Conservation (phyloP, 345 rosid genomes). For the Passiflora organensis region DNA sequence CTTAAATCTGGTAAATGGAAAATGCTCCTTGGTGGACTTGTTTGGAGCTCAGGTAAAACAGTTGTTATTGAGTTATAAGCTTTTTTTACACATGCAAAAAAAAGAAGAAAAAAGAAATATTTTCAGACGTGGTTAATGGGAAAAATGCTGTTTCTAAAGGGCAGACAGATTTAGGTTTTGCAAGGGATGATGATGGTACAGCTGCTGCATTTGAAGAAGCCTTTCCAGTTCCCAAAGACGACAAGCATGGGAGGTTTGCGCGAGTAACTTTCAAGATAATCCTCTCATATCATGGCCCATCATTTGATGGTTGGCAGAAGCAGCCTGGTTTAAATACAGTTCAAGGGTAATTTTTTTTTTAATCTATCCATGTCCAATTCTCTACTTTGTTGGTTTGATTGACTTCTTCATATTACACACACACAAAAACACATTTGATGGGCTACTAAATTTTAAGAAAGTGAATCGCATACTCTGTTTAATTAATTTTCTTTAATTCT, state of each 20-base stretch:
- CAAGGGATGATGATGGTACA: constrained; percentile 22
- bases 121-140: background rate
- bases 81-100: background rate
- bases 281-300: constrained; percentile 71
- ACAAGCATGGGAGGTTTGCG: constrained; percentile 69
- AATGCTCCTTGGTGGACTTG: constrained; percentile 35
- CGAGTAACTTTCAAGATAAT: constrained; percentile 70
- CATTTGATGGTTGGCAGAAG: constrained; percentile 98
- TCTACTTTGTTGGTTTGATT: too few species aligned
- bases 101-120: background rate
- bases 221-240: constrained; percentile 25
- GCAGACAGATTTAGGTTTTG: constrained; percentile 29
- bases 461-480: too few species aligned
- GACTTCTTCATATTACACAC: too few species aligned
- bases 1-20: constrained; percentile 47
- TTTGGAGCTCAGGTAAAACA: constrained; percentile 45
- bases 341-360: constrained; percentile 50
- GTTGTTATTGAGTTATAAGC: background rate
- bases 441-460: too few species aligned
- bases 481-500: too few species aligned
- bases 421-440: too few species aligned
- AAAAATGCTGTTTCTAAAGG: constrained; percentile 5
- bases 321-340: constrained; percentile 86
- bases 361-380: background rate
- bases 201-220: constrained; percentile 18